These are phyloP conservation scores for Debaryomyces psychrophilus DNA, from an alignment of 1,139 yeast species.

Conservation along the genomic window DNA sequence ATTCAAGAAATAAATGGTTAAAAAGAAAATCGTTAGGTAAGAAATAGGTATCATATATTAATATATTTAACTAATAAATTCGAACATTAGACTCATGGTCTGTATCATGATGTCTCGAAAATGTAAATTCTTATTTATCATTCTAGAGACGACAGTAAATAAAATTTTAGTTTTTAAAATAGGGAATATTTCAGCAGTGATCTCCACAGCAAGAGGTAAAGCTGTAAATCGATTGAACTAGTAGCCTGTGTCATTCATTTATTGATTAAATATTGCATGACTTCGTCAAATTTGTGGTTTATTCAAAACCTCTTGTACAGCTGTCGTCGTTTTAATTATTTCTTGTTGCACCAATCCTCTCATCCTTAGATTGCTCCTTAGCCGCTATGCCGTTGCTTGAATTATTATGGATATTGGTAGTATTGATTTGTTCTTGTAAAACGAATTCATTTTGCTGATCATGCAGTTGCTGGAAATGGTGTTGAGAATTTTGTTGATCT, in stretches of 20 bases:
- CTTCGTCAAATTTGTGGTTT: not conserved
- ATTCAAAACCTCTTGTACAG: not conserved
- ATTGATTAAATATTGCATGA: not conserved
- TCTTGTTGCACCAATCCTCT: conserved; percentile 23
- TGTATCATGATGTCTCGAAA: not conserved
- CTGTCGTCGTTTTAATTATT: conserved; percentile 9
- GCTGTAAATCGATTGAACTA: not conserved
- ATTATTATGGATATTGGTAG: conserved; percentile 7
- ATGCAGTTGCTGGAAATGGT: conserved; percentile 13
- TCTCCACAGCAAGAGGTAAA: too few relatives aligned
- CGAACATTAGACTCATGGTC: not conserved
- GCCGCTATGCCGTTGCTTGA: conserved; percentile 12
- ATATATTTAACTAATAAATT: conserved; percentile 1
- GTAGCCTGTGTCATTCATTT: not conserved
- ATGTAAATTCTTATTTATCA: too few relatives aligned
- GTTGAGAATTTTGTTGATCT: conserved; percentile 8
- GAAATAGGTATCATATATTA: conserved; percentile 23
- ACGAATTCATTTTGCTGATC: conserved; percentile 9
- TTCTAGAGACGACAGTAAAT: too few relatives aligned
- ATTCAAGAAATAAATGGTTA: conserved; percentile 60
- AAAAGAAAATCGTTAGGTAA: conserved; percentile 54
- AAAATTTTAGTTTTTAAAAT: too few relatives aligned
- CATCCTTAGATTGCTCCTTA: conserved; percentile 20
- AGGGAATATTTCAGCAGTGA: too few relatives aligned
- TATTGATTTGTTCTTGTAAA: conserved; percentile 23